Conservation (phyloP, 75 land plant species). For the Chamaecyparis obtusa region DNA sequence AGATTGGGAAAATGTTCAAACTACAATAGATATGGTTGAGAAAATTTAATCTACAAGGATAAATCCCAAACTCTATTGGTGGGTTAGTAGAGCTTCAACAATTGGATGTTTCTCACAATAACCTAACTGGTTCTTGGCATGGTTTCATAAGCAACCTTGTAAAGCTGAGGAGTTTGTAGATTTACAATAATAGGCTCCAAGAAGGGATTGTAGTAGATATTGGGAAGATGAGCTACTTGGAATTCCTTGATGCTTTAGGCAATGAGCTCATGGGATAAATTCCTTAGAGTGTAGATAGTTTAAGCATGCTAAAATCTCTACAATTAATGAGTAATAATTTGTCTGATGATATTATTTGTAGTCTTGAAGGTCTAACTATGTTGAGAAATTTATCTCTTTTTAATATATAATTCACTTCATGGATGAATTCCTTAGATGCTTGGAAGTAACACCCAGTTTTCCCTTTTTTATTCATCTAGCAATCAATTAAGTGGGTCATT, state of each 20-base stretch:
- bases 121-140: constrained; percentile 40
- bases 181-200: constrained; percentile 34
- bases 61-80: constrained; percentile 44
- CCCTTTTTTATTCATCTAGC: constrained; percentile 24
- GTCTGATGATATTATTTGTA: constrained; percentile 19
- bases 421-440: constrained; percentile 25
- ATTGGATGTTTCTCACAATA: constrained; percentile 41
- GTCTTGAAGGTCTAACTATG: constrained; percentile 14
- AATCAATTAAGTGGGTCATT: constrained; percentile 27
- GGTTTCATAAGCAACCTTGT: constrained; percentile 19
- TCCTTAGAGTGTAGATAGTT: neutral
- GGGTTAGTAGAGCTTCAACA: constrained; percentile 15
- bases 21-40: constrained; percentile 35
- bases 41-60: constrained; percentile 40
- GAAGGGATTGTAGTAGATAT: constrained; percentile 44
- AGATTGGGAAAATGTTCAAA: constrained; percentile 42
- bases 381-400: constrained; percentile 12
- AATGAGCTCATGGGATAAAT: constrained; percentile 44
- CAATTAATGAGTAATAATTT: constrained; percentile 21
- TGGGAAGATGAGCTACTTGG: constrained; percentile 13
- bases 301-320: constrained; percentile 6
- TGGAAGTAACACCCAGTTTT: constrained; percentile 19
- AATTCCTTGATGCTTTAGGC: constrained; percentile 14
- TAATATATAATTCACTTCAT: constrained; percentile 16
- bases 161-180: constrained; percentile 30